Conservation (phyloP, 192 early-diverging fungal genomes). For the Mortierella hygrophila region DNA sequence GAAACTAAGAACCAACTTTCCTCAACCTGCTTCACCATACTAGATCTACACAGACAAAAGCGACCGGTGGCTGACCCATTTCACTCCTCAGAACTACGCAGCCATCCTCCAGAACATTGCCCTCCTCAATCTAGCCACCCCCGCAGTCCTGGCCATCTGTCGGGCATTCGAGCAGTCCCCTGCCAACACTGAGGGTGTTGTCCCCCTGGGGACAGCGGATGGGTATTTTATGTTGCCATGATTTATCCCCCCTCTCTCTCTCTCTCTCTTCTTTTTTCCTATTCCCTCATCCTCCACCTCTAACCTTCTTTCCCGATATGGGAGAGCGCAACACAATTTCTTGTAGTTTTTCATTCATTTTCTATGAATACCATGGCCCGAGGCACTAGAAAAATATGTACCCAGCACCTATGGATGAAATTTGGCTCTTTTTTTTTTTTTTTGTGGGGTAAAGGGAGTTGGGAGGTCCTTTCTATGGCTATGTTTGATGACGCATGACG, state of each 20-base stretch:
- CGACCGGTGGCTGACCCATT: not conserved
- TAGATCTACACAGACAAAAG: conserved; percentile 29
- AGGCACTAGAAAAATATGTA: no score
- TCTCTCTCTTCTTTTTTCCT: no score
- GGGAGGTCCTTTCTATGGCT: no score
- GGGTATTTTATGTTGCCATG: not conserved
- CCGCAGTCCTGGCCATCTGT: conserved; percentile 17
- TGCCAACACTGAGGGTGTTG: not conserved
- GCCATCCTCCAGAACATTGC: conserved; percentile 22
- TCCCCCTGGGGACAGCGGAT: not conserved
- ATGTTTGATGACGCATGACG: no score
- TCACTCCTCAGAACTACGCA: conserved; percentile 12
- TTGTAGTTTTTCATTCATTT: no score
- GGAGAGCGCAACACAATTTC: not conserved
- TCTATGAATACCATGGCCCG: no score
- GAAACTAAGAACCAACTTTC: not conserved
- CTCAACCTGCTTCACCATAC: not conserved
- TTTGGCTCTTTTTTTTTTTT: no score
- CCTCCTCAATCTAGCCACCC: conserved; percentile 6
- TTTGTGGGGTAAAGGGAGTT: no score
- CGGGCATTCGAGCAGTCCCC: conserved; percentile 7
- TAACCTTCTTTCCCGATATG: no score
- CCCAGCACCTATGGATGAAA: no score
- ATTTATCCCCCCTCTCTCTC: no score
- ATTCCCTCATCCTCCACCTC: not conserved